A percentile compares a stretch with the other conserved stretches of the same genome.
These are phyloP conservation scores for Hypsizygus marmoreus DNA, from an alignment of 768 basidiomycete genomes.

Conservation along the genomic window DNA sequence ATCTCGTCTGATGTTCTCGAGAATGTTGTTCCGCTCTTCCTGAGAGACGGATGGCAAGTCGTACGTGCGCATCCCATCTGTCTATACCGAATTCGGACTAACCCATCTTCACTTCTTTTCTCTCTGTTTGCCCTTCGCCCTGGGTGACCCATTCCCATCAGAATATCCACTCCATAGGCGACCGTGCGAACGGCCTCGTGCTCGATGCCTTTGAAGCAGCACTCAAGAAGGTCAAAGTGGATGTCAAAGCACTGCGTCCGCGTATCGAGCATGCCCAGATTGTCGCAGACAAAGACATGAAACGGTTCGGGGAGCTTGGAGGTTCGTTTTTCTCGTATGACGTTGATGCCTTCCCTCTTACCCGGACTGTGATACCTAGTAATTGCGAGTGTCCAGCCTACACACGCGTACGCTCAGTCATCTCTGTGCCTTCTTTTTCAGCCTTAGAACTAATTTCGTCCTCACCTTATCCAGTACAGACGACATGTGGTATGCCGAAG, in stretches of 20 bases:
- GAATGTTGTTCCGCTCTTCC: constrained; percentile 51
- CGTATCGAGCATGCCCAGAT: constrained; percentile 81
- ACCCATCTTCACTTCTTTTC: no score
- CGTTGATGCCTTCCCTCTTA: background rate
- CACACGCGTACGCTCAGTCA: constrained; percentile 62
- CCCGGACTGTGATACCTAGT: constrained; percentile 37
- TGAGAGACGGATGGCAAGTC: constrained; percentile 73
- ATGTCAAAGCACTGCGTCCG: constrained; percentile 54
- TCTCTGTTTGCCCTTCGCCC: no score
- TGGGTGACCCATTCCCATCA: no score
- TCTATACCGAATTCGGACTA: no score
- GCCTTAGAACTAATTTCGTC: constrained; percentile 2
- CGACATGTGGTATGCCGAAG: constrained; percentile 75
- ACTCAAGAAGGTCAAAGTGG: constrained; percentile 36
- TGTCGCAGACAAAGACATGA: constrained; percentile 57
- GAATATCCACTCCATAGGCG: constrained; percentile 74
- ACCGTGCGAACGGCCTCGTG: constrained; percentile 70
- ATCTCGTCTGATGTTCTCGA: constrained; percentile 50
- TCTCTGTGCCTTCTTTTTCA: background rate
- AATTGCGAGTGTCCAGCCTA: constrained; percentile 78
- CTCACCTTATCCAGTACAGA: constrained; percentile 39
- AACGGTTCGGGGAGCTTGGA: constrained; percentile 61
- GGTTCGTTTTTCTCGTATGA: constrained; percentile 32
- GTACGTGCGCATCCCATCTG: constrained; percentile 44
- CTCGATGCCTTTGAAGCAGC: constrained; percentile 66